Evolutionary conservation across 1,139 yeast species (phyloP).

Genomic region (Hanseniaspora sp.): DNA sequence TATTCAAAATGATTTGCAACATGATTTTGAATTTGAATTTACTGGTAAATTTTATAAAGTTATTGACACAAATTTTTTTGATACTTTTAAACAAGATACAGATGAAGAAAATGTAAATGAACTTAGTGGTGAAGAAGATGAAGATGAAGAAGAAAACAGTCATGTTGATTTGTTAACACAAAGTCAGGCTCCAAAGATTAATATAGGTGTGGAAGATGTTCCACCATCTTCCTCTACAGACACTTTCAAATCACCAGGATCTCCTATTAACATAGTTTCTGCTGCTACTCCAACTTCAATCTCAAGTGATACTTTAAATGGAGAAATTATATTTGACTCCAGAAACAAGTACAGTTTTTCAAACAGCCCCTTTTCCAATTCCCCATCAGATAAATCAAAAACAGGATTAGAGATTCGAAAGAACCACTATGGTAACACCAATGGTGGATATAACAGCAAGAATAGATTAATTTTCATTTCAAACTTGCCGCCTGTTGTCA

Average conservation of each 20-base stretch:
- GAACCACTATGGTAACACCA: not conserved
- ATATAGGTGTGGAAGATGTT: not conserved
- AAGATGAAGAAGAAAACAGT: not conserved
- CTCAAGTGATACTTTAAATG: not conserved
- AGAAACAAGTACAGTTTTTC: not conserved
- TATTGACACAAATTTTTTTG: not conserved
- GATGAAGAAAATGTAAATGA: too few species aligned
- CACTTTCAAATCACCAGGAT: not conserved
- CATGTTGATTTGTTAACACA: too few species aligned
- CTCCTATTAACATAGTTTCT: not conserved
- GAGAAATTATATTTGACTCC: not conserved
- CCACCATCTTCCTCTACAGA: not conserved
- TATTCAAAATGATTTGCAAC: not conserved
- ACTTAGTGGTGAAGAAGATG: not conserved
- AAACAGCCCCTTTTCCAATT: not conserved
- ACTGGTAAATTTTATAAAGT: not conserved
- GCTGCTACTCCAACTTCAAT: not conserved
- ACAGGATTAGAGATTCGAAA: not conserved
- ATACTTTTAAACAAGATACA: too few species aligned
- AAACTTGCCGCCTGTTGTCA: constrained; percentile 71
- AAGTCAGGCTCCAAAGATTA: not conserved
- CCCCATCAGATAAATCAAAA: not conserved
- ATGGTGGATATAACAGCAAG: constrained; percentile 37
- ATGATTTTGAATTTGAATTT: not conserved
- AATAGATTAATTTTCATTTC: constrained; percentile 84